Percentiles rank a stretch among this genome's conserved stretches.
These are phyloP conservation scores for Podaxis mareebaensis DNA, from an alignment of 768 basidiomycete species.

Conservation along the genomic window DNA sequence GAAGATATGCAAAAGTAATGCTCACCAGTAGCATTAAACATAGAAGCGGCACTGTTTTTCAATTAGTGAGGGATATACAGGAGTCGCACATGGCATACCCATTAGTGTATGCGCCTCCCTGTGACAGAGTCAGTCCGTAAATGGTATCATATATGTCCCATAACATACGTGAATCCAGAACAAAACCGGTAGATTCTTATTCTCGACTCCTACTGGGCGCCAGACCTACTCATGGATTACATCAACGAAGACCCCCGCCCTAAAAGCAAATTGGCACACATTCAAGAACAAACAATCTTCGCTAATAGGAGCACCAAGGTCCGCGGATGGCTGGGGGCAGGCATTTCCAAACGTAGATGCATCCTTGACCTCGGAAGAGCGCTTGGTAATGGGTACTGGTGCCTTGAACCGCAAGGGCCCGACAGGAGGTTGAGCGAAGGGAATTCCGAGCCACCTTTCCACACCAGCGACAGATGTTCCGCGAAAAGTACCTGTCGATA, in stretches of 20 bases:
- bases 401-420: slow-evolving; percentile 58
- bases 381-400: slow-evolving; percentile 43
- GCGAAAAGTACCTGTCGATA: slow-evolving; percentile 47
- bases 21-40: slow-evolving; percentile 50
- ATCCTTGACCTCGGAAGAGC: slow-evolving; percentile 32
- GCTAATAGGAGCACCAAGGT: slow-evolving; percentile 43
- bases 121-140: neutral
- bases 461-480: slow-evolving; percentile 43
- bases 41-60: slow-evolving; percentile 40
- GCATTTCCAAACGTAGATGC: slow-evolving; percentile 55
- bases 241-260: neutral
- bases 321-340: slow-evolving; percentile 49
- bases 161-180: slow-evolving; percentile 36
- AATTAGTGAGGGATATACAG: too few species aligned
- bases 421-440: slow-evolving; percentile 57
- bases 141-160: neutral
- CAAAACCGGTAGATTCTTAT: slow-evolving; percentile 37
- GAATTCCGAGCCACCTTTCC: slow-evolving; percentile 63
- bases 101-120: slow-evolving; percentile 54
- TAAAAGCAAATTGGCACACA: slow-evolving; percentile 27
- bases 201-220: slow-evolving; percentile 29
- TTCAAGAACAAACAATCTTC: slow-evolving; percentile 63
- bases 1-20: neutral
- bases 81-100: slow-evolving; percentile 28
- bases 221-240: slow-evolving; percentile 29